Evolutionary conservation across 805 yeast genomes (phyloP), one percentile per base, ranked within the genome.

Genomic region (Maudiozyma bulderi): DNA sequence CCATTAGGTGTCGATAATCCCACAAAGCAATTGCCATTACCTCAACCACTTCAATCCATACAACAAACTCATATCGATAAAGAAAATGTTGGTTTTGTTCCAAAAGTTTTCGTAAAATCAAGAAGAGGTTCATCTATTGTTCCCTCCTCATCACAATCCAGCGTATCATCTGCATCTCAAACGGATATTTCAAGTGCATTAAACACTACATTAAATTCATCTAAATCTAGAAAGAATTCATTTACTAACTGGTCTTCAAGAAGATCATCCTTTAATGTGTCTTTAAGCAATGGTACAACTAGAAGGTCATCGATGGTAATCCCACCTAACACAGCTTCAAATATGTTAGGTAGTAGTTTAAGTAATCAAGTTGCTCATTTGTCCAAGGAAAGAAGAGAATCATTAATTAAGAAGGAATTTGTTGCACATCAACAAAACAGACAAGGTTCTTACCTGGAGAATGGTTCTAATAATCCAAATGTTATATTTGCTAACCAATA

Each of bases 31-130:
- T 14, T 14, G 5, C 14, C 32, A 30, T 6, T 32, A 14, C 15
- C 43, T 29, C 38, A 31, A 5, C 26, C 8, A 28, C 11, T 39
- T 20, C 44, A 40, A 26, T 14, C 34, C 15, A 13, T 15, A 15
- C 33, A 28, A 30, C 5, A 37, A 47, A 7, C 43, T 35, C 43
- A 40, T 40, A n/a, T 30, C 13, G 66, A 64, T 28, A 64, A 53
- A 35, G 69, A 66, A 44, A 59, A 61, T 46, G 38, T 60, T 8
- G 69, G 69, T 14, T 64, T 64, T 33, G 56, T 65, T 26, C 70
- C 70, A 42, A 65, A 65, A 48, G 65, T 66, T 14, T 54, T 65
- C 30, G 67, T 66, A 4, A 60, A 61, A 47, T 58, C 67, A 14
- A 64, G 70, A 51, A 58, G 68, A 50, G 55, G 59, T 40, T 64